Base-by-base conservation (phyloP, 2,329 filamentous ascomycete species). In the Sporothrix humicola region DNA sequence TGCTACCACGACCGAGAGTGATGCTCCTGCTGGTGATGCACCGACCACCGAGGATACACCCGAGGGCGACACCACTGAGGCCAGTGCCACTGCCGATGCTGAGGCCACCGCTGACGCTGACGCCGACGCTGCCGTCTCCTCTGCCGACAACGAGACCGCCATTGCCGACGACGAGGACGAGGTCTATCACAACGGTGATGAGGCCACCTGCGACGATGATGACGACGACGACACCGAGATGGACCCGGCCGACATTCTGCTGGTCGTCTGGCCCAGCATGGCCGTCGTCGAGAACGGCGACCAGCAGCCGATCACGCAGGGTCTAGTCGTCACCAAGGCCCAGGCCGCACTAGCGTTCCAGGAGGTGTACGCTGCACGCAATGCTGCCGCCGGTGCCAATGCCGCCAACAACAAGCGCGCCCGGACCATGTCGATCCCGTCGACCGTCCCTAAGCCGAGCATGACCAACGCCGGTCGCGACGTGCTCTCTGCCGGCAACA, bases 261-360 rank as follows among this genome's bases (percentile, higher is more conserved):
- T 81, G 1, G 80, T 81, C 4, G 79, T 81, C 26, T 81, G 80
- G 80, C 80, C 80, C 8, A 79, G 77, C 75, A 81, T 81, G 79
- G 80, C 79, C 58, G 78, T 78, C 15, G 76, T 81, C 56, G 80
- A 81, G 77, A 75, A 76, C 68, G 80, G 80, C 68, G 79, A 81
- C 68, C 78, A 79, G 65, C 77, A 79, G 76, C 79, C 79, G 63
- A 81, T 81, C 74, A 81, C 80, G 1, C 80, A 81, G 72, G 80
- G 80, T 0, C 76, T 81, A 1, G 80, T 81, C 6, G 79, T 81
- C 46, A 79, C 79, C 74, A 81, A 81, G 75, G 78, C 79, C 50
- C 80, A 81, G 77, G 79, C 80, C 6, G 15, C 66, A 1, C 44
- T 63, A 0, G 75, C 75, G 15, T 68, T 70, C 44, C 63, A 72